Base-by-base conservation (phyloP, 2,329 filamentous ascomycete species). In the Ophiostoma triangulosporum region DNA sequence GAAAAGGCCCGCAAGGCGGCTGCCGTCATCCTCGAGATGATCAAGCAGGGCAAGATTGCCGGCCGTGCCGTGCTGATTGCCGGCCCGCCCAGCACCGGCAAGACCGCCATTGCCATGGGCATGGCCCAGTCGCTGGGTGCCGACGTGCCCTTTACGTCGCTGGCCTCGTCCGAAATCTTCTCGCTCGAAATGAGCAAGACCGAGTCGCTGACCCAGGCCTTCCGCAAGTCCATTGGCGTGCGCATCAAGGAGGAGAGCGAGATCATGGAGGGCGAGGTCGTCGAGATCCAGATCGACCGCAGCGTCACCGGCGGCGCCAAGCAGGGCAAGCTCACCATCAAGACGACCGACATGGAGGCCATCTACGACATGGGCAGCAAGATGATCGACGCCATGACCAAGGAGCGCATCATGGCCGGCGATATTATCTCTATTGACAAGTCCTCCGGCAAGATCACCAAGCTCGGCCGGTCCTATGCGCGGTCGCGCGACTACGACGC, bases 331-430 rank as follows among this genome's bases (percentile, higher is more conserved):
- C 83, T 98, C 59, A 98, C 93, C 20, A 95, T 98, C 73, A 98
- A 98, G 73, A 98, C 93, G 11, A 97, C 91, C 55, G 93, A 98
- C 68, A 98, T 98, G 93, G 93, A 98, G 71, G 95, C 93, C 12
- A 87, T 98, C 60, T 98, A 97, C 72, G 93, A 98, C 64, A 96
- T 98, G 90, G 93, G 93, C 60, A 91, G 86, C 61, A 97, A 97
- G 73, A 97, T 98, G 93, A 98, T 98, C 61, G 93, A 98, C 66
- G 89, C 89, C 60, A 96, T 98, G 89, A 96, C 90, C 61, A 97
- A 97, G 71, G 93, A 98, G 74, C 91, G 94, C 63, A 88, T 98
- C 60, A 95, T 97, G 84, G 93, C 93, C 4, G 93, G 93, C 62
- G 93, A 98, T 67, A 93, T 98, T 61, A 94, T 98, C 63, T 95